Percentiles rank a stretch among this genome's conserved stretches.
These are phyloP conservation scores for Magnolia officinalis DNA, from an alignment of 164 flowering plant species.

Conservation along the genomic window DNA sequence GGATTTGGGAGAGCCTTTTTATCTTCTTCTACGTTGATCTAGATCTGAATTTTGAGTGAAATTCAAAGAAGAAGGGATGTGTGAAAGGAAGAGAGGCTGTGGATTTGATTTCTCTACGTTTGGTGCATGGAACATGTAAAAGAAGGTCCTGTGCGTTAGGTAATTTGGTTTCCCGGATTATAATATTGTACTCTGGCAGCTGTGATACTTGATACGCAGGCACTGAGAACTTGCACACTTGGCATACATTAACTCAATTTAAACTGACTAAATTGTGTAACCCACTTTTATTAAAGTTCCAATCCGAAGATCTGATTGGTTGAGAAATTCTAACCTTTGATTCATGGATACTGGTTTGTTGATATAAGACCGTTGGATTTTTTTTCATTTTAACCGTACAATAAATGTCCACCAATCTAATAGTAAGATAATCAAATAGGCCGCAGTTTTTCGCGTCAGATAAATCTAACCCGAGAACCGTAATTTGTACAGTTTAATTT, in stretches of 20 bases:
- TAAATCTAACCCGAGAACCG: too few relatives aligned
- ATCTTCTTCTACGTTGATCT: background rate
- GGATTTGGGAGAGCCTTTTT: background rate
- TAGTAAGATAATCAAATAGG: too few relatives aligned
- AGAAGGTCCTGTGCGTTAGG: constrained; percentile 1
- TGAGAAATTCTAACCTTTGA: background rate
- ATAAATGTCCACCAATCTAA: too few relatives aligned
- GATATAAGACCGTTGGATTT: background rate
- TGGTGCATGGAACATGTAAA: constrained; percentile 18
- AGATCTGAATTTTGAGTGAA: background rate
- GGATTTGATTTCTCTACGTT: constrained; percentile 5
- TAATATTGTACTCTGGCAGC: background rate
- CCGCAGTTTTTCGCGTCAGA: too few relatives aligned
- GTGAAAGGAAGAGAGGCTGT: background rate
- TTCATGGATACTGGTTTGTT: background rate
- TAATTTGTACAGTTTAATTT: too few relatives aligned
- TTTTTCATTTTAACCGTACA: too few relatives aligned
- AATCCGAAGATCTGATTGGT: background rate
- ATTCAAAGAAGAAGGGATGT: background rate
- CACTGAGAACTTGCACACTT: background rate
- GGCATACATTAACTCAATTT: background rate
- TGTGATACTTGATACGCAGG: background rate
- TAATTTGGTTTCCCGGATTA: constrained; percentile 7
- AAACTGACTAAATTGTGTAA: too few relatives aligned
- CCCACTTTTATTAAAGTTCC: too few relatives aligned